Base-by-base conservation (phyloP, 139 green algal genomes). In the Chlorella ohadii region DNA sequence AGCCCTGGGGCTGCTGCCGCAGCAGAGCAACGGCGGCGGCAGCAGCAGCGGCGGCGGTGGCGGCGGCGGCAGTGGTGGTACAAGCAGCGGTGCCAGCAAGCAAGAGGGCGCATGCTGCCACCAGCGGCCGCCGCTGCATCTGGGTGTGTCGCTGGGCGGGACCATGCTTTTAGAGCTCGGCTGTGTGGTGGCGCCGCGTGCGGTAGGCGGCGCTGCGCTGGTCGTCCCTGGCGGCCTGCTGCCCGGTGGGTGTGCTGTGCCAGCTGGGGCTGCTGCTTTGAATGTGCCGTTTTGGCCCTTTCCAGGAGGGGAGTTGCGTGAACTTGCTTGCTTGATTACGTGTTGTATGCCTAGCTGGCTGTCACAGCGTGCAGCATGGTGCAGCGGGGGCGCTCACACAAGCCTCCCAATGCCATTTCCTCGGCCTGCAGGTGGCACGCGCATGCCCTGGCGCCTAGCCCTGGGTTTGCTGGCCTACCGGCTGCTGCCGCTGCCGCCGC, bases 131-230 rank as follows among this genome's bases (percentile, higher is more conserved):
- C 72, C 72, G 16, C 41, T 78, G 44, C 44, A 78, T 6, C 23
- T 78, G 36, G 72, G 72, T 28, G n/a, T 78, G 27, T 78, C 72
- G 0, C 41, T 78, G 44, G 72, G 72, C 1, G 72, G 36, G 0
- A 2, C 28, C 13, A 17, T 63, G 27, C 41, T 78, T 17, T 44
- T 78, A 3, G 72, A 78, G 17, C 72, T 78, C 23, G 68, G 31
- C 38, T 57, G 68, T 19, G 72, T 63, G 41, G 72, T 78, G 28
- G 47, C 9, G n/a, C 72, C 72, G 2, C 44, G 64, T 3, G 44
- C 72, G 4, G 13, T 78, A 17, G 28, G 72, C 72, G 72, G 72
- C 28, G 72, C 72, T 47, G 72, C 44, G 28, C 72, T 78, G 28
- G 22, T 78, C 13, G 41, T n/a, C 0, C 72, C 70, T 9, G 70